Percentiles rank a stretch among this genome's conserved stretches.
Evolutionary conservation across 2,329 filamentous ascomycete species (phyloP).

Genomic region (Aspergillus aculeatus): DNA sequence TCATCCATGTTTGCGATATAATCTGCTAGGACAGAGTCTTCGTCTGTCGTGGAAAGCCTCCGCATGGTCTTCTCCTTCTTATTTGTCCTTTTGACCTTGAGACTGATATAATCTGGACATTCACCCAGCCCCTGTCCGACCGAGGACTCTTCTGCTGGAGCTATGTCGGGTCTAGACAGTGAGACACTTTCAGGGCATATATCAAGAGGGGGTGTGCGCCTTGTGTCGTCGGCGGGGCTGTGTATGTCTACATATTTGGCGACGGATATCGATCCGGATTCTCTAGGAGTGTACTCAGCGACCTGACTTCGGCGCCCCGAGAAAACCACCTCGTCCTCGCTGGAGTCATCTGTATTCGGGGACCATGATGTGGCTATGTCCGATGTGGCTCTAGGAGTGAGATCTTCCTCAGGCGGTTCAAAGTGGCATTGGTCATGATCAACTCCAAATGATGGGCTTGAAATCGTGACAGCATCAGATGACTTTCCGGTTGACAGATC

Average conservation of each 20-base stretch:
- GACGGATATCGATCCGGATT: too few species aligned
- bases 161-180: neutral
- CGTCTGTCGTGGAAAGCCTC: constrained; percentile 45
- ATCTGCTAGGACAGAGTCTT: constrained; percentile 43
- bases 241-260: too few species aligned
- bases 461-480: neutral
- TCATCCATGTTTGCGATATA: constrained; percentile 43
- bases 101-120: neutral
- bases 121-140: neutral
- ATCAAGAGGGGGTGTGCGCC: neutral
- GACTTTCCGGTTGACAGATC: neutral
- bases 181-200: neutral
- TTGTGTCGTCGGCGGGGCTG: neutral
- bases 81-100: neutral
- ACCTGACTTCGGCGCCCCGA: constrained; percentile 30
- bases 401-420: constrained; percentile 21
- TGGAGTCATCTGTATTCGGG: constrained; percentile 56
- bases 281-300: neutral
- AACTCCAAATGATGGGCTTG: neutral
- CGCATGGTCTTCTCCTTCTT: neutral
- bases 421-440: neutral
- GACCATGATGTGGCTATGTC: constrained; percentile 21
- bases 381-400: constrained; percentile 29
- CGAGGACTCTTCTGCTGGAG: neutral
- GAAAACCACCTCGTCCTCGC: constrained; percentile 60